Conservation (phyloP, 176 grass and related monocot species). For the Cenchrus fungigraminus region DNA sequence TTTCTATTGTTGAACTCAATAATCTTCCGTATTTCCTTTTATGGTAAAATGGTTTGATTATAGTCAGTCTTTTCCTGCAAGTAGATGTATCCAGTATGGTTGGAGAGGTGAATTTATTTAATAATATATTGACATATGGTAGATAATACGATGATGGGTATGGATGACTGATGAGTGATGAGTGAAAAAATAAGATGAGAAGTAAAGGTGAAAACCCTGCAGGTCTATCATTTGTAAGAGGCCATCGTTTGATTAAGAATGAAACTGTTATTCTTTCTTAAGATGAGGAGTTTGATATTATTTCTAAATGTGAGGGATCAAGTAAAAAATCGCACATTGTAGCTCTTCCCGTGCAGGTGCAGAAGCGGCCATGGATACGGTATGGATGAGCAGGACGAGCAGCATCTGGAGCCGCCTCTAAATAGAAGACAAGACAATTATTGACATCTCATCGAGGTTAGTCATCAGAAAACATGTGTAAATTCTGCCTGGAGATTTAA, state of each 20-base stretch:
- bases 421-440: too few species aligned
- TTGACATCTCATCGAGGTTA: too few species aligned
- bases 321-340: background rate
- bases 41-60: conserved; percentile 14
- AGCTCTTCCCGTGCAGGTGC: background rate
- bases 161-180: conserved; percentile 1
- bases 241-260: background rate
- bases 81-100: conserved; percentile 29
- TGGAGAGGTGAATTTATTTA: background rate
- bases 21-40: background rate
- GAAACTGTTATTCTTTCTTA: conserved; percentile 7
- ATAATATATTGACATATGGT: background rate
- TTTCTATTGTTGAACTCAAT: conserved; percentile 13
- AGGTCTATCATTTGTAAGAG: background rate
- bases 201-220: background rate
- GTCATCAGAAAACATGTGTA: too few species aligned
- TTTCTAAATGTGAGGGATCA: conserved; percentile 1
- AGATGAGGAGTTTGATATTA: conserved; percentile 8
- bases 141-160: background rate
- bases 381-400: too few species aligned
- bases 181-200: background rate
- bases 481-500: too few species aligned
- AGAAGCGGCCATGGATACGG: too few species aligned
- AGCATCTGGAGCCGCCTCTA: too few species aligned
- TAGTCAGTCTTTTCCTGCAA: conserved; percentile 8